Evolutionary conservation across 2,329 filamentous ascomycete genomes (phyloP), one percentile per base, ranked within the genome.

Genomic region (Sporothrix phasma): DNA sequence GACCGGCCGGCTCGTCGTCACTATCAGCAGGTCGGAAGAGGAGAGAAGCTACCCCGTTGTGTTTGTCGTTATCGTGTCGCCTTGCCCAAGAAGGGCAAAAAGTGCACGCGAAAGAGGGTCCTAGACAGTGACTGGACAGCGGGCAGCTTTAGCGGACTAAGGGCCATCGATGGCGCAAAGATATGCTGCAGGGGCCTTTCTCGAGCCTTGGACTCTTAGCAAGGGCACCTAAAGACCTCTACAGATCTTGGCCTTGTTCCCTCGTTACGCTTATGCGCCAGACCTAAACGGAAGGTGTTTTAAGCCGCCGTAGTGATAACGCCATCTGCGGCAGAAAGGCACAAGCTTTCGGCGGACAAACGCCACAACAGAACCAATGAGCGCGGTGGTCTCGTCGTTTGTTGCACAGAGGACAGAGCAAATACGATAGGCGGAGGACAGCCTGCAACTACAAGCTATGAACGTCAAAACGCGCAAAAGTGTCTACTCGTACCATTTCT

Each of bases 31-130:
- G 15, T 51, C 26, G 39, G 31, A 29, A 26, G 26, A 22, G n/a
- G 29, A 37, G 58, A 22, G 26, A 24, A 37, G 41, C 41, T 26
- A 34, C 47, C 41, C 46, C 5, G 58, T 26, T 17, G 13, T 31
- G 13, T 5, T 26, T 26, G 29, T 41, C n/a, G 47, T 54, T 62
- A 62, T 62, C 47, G 37, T n/a, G 47, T 26, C 45, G 31, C 31
- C 45, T 61, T 39, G 58, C 58, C 58, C 43, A 47, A 26, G 19
- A 49, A 37, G 10, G 58, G 58, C 29, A 61, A 61, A 49, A 49
- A 39, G 59, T 61, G 19, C 45, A 49, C n/a, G 54, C 19, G 19
- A 41, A 59, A 45, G 59, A 49, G 59, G 59, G 45, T 61, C 43
- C 19, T n/a, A 19, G 29, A 31, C 4, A 46, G 15, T 15, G n/a